Percentiles rank a stretch among this genome's conserved stretches.
phyloP scores from a whole-genome alignment of 768 basidiomycete species.

The Russula brevipes region DNA sequence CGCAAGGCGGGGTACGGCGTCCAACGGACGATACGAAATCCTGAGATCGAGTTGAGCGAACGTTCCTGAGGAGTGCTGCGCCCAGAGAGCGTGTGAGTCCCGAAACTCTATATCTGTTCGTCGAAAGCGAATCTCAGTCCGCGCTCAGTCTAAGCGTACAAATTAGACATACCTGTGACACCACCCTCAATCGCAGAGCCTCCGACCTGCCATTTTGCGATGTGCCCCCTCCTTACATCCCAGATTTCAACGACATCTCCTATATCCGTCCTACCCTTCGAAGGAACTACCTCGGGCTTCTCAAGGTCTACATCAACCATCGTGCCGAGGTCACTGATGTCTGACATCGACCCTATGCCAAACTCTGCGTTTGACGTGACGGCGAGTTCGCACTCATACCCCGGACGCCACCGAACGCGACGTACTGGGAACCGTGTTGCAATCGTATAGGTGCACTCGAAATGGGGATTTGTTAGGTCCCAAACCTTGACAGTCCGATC shows the following conservation, averaged over 20 bases:
- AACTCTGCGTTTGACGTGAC: slow-evolving; percentile 63
- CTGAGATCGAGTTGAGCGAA: slow-evolving; percentile 78
- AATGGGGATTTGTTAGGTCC: slow-evolving; percentile 58
- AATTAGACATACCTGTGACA: slow-evolving; percentile 53
- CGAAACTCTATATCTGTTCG: slow-evolving; percentile 59
- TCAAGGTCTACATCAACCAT: slow-evolving; percentile 12
- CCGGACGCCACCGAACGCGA: slow-evolving; percentile 71
- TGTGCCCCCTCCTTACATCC: slow-evolving; percentile 77
- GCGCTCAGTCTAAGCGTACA: background rate
- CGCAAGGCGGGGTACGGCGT: slow-evolving; percentile 58
- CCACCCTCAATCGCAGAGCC: slow-evolving; percentile 64
- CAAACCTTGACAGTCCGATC: slow-evolving; percentile 81
- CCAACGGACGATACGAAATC: slow-evolving; percentile 56
- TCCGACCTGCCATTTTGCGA: slow-evolving; percentile 76
- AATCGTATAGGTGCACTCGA: slow-evolving; percentile 61
- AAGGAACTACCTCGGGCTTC: slow-evolving; percentile 14
- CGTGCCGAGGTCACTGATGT: slow-evolving; percentile 18
- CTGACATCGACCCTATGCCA: slow-evolving; percentile 34
- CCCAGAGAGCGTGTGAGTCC: slow-evolving; percentile 67
- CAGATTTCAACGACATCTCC: slow-evolving; percentile 76
- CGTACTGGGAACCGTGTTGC: slow-evolving; percentile 73
- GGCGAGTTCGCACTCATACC: slow-evolving; percentile 69
- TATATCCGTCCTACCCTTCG: slow-evolving; percentile 23
- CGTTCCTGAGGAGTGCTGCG: slow-evolving; percentile 66
- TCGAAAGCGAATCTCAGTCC: background rate